Base-by-base conservation (phyloP, 1,284 basidiomycete species). In the Takashimella tepidaria region DNA sequence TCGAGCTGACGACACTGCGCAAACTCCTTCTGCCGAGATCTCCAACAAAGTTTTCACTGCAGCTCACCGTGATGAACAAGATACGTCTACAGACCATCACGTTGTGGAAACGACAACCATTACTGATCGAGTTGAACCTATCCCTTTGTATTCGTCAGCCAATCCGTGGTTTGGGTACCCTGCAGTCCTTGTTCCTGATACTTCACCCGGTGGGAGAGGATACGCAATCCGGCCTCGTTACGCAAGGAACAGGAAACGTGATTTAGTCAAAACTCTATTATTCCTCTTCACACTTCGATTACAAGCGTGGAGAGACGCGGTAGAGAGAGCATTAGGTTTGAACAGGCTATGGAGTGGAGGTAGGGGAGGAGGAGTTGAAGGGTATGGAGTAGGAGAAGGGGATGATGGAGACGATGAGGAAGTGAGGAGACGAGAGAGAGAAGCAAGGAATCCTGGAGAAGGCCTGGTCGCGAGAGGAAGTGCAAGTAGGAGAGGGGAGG, bases 141-240 rank as follows among this genome's bases (percentile, higher is more conserved):
- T 42, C 5, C 46, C 26, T 26, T 51, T 50, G 45, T 58, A 53
- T 51, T 57, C 61, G 3, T 51, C 57, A 6, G 55, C 61, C 10
- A 76, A 76, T 51, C 74, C 74, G 22, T 74, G 69, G 69, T 76
- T 73, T 42, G 74, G 74, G 5, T 76, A 76, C 53, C 74, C 74
- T 0, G 74, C 64, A 3, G 51, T 73, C 8, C 62, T 58, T 12
- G 52, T 66, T 2, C 50, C 61, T 22, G 55, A 59, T n/a, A 11
- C 58, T 16, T 45, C 49, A 12, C 57, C 52, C 41, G 56, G 55
- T 5, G 47, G 49, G 24, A 52, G 53, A 10, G 49, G 49, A 23
- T 59, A 54, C 41, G 49, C 55, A 2, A 59, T 75, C n/a, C 64
- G 60, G 12, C 73, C 73, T 1, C 62, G 64, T 1, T 73, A 75